Percentiles rank a stretch among this genome's conserved stretches.
Evolutionary conservation across 176 grass and related monocot species (phyloP).

Genomic region (Rhynchospora pubera): DNA sequence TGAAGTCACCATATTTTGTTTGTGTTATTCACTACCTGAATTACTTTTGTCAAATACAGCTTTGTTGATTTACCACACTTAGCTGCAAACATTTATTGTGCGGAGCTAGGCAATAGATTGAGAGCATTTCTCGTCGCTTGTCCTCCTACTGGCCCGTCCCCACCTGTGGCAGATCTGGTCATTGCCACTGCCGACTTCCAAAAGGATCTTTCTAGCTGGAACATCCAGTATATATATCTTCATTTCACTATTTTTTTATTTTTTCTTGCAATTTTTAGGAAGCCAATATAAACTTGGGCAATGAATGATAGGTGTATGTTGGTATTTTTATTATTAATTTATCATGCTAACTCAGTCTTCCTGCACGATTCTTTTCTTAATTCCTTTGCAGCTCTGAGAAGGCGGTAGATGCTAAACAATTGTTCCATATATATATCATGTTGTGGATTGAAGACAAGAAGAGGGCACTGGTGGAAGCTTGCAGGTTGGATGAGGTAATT

Average conservation of each 20-base stretch:
- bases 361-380: conserved; percentile 9
- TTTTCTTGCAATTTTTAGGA: not conserved
- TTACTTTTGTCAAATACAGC: conserved; percentile 37
- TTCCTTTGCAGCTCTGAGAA: conserved; percentile 51
- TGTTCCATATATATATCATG: conserved; percentile 96
- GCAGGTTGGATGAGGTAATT: conserved; percentile 81
- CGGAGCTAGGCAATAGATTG: conserved; percentile 77
- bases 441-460: conserved; percentile 98
- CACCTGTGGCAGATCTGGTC: conserved; percentile 85
- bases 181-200: conserved; percentile 92
- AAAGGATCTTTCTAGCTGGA: conserved; percentile 91
- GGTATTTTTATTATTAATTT: not conserved
- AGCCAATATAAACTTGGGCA: too few species aligned
- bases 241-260: not conserved
- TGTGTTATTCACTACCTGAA: not conserved
- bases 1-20: not conserved
- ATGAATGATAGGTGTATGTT: too few species aligned
- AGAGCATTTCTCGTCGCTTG: conserved; percentile 82
- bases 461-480: conserved; percentile 70
- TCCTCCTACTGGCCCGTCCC: conserved; percentile 74
- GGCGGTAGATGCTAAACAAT: conserved; percentile 94
- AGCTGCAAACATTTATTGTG: conserved; percentile 72
- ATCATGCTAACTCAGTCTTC: not conserved
- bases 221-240: conserved; percentile 55
- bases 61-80: conserved; percentile 89